phyloP scores from a whole-genome alignment of 106 monocot species.

The Posidonia australis region DNA sequence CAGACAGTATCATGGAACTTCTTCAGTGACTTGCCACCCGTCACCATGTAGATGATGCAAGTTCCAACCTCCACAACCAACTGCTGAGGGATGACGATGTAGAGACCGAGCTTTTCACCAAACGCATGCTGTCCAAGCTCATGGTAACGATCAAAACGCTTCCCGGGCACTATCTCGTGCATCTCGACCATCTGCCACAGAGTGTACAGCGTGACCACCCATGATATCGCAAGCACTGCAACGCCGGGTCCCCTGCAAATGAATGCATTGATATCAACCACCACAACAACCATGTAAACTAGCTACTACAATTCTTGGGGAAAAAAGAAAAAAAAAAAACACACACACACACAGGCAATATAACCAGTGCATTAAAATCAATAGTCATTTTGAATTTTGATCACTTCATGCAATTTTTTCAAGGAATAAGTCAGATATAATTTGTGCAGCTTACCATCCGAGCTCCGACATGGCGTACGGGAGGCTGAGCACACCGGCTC shows the following conservation, averaged over 20 bases:
- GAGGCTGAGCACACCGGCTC: no score
- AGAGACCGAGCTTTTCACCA: slow-evolving; percentile 48
- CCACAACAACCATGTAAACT: no score
- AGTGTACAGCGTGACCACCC: slow-evolving; percentile 54
- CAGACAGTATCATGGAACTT: slow-evolving; percentile 65
- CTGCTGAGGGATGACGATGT: slow-evolving; percentile 36
- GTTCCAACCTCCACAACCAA: background rate
- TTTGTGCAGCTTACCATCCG: no score
- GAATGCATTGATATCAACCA: no score
- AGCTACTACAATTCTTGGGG: no score
- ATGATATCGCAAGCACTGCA: slow-evolving; percentile 35
- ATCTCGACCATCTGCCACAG: slow-evolving; percentile 75
- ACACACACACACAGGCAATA: no score
- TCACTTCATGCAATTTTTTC: no score
- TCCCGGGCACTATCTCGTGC: slow-evolving; percentile 63
- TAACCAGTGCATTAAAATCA: no score
- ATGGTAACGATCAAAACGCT: slow-evolving; percentile 36
- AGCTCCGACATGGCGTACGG: no score
- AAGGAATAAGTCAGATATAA: no score
- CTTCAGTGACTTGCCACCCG: slow-evolving; percentile 43
- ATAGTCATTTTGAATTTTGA: no score
- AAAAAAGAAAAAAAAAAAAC: no score
- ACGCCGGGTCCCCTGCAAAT: slow-evolving; percentile 34
- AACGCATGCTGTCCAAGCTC: slow-evolving; percentile 30
- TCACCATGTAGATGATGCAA: slow-evolving; percentile 3